phyloP scores from a whole-genome alignment of 306 rosid genomes.

The Prunus padus region DNA sequence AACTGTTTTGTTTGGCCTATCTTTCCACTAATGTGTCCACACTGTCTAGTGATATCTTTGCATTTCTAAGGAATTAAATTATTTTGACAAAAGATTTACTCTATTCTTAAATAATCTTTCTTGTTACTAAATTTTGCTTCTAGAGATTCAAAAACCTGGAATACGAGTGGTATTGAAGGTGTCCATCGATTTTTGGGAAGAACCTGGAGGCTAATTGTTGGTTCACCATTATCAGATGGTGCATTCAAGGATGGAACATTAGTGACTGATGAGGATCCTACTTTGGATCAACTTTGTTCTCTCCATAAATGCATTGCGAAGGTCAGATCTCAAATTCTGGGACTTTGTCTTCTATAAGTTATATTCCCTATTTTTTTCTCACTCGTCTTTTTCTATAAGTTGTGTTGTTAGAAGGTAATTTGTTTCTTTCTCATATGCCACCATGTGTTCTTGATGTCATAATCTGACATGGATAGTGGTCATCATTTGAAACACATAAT shows the following conservation, averaged over 20 bases:
- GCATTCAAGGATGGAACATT: conserved; percentile 68
- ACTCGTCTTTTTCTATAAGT: too few relatives aligned
- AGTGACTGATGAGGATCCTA: conserved; percentile 78
- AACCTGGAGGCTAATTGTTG: conserved; percentile 89
- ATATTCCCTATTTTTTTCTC: background rate
- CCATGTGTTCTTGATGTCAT: too few relatives aligned
- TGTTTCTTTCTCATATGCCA: background rate
- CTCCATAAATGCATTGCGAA: conserved; percentile 94
- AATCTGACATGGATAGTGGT: background rate
- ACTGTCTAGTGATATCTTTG: background rate
- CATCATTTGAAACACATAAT: background rate
- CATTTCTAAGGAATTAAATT: conserved; percentile 6
- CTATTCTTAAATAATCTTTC: conserved; percentile 13
- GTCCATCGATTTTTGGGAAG: conserved; percentile 92
- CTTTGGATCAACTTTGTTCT: conserved; percentile 71
- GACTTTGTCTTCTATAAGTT: background rate
- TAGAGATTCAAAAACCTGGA: conserved; percentile 92
- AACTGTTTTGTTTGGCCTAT: conserved; percentile 15
- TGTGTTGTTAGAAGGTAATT: background rate
- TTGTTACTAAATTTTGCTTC: conserved; percentile 16
- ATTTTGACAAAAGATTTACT: background rate
- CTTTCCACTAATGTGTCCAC: background rate
- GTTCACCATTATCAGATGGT: conserved; percentile 80
- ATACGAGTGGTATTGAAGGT: conserved; percentile 94
- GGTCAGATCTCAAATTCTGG: conserved; percentile 50